Evolutionary conservation across 352 stramenopile species (phyloP), one percentile per base, ranked within the genome.

Genomic region (Globisporangium mamillatum): DNA sequence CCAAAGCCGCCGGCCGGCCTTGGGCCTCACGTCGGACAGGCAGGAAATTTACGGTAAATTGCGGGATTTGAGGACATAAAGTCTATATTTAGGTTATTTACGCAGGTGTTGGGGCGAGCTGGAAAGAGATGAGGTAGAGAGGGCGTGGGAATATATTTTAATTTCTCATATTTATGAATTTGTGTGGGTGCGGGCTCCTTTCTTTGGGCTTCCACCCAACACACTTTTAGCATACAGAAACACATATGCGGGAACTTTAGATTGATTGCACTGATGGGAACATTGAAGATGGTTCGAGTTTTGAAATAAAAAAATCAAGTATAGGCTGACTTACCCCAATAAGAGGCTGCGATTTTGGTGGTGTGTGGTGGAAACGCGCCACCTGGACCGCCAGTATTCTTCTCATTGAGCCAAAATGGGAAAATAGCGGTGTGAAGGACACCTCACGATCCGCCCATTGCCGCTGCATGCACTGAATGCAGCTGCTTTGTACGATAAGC

Each of bases 341-440:
- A n/a, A 7, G 2, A 63, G n/a, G 57, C 10, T 7, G 22, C 32
- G 32, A 32, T 65, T 65, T 65, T 65, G 60, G 60, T 65, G n/a
- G 24, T 36, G 60, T 65, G 60, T 44, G 44, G 44, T 65, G 60
- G 59, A 65, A 65, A 65, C 60, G 44, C 60, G 14, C 20, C 60
- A 44, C 2, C 22, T 58, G 18, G 44, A 52, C 18, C 44, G 44
- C 44, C 18, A 52, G 44, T 10, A 52, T 32, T 32, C 29, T 32
- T 32, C 29, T 32, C 29, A 32, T 22, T 8, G 18, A 52, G 4
- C 2, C 6, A 22, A 24, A 8, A 52, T 52, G 6, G 6, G 7
- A 52, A 52, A 20, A 44, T 16, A 1, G 18, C 6, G 18, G 18
- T 2, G 7, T 24, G 2, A 20, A 12, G 6, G 18, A 52, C 44